Evolutionary conservation across 1,284 basidiomycete genomes (phyloP).

Genomic region (Heterobasidion irregulare): DNA sequence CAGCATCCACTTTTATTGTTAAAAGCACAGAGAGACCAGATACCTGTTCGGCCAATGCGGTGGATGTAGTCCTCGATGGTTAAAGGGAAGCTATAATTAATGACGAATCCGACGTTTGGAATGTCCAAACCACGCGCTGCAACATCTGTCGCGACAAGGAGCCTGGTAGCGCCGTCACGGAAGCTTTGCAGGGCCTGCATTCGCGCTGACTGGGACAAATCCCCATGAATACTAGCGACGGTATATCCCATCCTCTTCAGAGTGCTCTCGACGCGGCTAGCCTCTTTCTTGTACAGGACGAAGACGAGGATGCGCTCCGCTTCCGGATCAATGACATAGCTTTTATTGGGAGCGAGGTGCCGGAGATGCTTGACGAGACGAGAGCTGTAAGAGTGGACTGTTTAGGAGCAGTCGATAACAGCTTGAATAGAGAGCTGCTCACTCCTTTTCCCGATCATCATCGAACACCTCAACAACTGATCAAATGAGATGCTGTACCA

Average conservation of each 20-base stretch:
- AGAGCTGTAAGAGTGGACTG: slow-evolving; percentile 33
- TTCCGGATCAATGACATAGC: slow-evolving; percentile 28
- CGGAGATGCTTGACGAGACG: slow-evolving; percentile 63
- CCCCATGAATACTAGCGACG: slow-evolving; percentile 89
- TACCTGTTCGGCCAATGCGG: slow-evolving; percentile 90
- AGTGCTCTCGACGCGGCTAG: slow-evolving; percentile 80
- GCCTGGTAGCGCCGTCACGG: slow-evolving; percentile 75
- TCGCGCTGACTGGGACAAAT: slow-evolving; percentile 83
- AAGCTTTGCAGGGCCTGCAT: slow-evolving; percentile 87
- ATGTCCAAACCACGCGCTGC: slow-evolving; percentile 97
- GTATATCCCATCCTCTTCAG: slow-evolving; percentile 75
- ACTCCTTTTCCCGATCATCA: slow-evolving; percentile 85
- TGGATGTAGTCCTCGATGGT: slow-evolving; percentile 97
- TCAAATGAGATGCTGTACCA: not conserved
- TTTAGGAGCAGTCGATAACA: not conserved
- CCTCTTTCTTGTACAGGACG: slow-evolving; percentile 97
- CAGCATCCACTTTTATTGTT: slow-evolving; percentile 5
- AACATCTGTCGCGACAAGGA: slow-evolving; percentile 96
- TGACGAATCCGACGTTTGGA: slow-evolving; percentile 86
- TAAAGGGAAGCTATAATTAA: slow-evolving; percentile 97
- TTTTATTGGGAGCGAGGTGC: slow-evolving; percentile 57
- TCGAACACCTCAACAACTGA: slow-evolving; percentile 83
- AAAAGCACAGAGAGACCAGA: not conserved
- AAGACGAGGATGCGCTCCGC: slow-evolving; percentile 85
- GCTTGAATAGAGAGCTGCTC: slow-evolving; percentile 16